Percentiles rank a stretch among this genome's conserved stretches.
Evolutionary conservation across 176 grass and related monocot genomes (phyloP).

Genomic region (Bromus sterilis): DNA sequence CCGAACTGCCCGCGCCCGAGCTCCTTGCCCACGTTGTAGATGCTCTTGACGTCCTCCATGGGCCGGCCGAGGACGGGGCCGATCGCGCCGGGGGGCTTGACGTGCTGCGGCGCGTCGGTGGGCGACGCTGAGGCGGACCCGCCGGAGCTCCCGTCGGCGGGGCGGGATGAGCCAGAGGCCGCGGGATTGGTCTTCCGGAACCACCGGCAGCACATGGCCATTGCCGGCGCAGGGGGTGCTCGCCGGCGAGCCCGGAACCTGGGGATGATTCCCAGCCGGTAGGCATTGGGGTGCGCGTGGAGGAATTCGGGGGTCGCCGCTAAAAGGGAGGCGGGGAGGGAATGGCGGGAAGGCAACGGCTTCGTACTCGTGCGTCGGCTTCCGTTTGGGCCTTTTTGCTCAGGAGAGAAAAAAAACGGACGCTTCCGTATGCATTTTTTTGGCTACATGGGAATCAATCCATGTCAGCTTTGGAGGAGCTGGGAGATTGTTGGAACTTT

Average conservation of each 20-base stretch:
- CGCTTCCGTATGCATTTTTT: not conserved
- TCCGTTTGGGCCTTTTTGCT: not conserved
- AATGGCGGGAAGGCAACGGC: constrained; percentile 51
- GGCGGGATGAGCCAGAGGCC: constrained; percentile 5
- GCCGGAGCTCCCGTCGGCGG: not conserved
- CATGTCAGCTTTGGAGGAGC: not conserved
- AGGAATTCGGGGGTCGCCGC: not conserved
- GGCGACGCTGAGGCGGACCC: not conserved
- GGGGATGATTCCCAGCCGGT: not conserved
- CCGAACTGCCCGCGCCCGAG: constrained; percentile 91
- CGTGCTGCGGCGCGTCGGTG: not conserved
- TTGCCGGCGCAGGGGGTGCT: constrained; percentile 24
- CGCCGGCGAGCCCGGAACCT: not conserved
- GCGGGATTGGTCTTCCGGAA: not conserved
- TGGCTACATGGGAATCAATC: not conserved
- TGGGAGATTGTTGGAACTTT: not conserved
- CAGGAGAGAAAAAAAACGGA: constrained; percentile 12
- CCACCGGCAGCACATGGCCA: constrained; percentile 60
- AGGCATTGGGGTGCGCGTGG: constrained; percentile 14
- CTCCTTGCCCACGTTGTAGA: constrained; percentile 72
- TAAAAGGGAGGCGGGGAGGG: constrained; percentile 48
- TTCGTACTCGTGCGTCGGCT: not conserved
- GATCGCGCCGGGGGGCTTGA: constrained; percentile 33
- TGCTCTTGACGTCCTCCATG: constrained; percentile 75
- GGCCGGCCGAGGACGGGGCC: constrained; percentile 67